phyloP scores from a whole-genome alignment of 345 rosid species.

The Gossypium sturtianum region DNA sequence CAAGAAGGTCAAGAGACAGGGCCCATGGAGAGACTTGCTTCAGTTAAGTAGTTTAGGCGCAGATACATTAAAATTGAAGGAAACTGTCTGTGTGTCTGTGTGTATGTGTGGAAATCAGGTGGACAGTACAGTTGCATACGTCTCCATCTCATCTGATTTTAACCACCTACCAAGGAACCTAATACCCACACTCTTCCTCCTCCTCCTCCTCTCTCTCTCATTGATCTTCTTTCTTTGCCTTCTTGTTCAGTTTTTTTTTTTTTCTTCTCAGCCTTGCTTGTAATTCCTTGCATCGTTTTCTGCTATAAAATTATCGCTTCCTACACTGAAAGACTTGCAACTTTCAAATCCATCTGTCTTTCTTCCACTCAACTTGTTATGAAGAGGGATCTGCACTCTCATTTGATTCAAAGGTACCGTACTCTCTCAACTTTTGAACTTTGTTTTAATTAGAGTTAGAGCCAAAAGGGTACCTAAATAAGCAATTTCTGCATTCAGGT shows the following conservation, averaged over 20 bases:
- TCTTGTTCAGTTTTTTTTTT: not conserved
- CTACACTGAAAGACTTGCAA: constrained; percentile 6
- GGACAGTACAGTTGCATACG: not conserved
- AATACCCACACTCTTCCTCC: constrained; percentile 31
- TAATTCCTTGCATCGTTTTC: constrained; percentile 8
- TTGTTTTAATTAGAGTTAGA: constrained; percentile 3
- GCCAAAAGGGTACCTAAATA: constrained; percentile 18
- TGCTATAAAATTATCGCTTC: constrained; percentile 3
- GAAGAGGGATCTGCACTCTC: constrained; percentile 22
- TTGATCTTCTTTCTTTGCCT: constrained; percentile 16
- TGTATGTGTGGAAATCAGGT: constrained; percentile 8
- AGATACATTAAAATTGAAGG: constrained; percentile 23
- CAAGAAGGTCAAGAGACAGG: constrained; percentile 6
- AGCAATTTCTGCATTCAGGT: constrained; percentile 1
- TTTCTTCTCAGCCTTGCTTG: not conserved
- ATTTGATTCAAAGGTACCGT: constrained; percentile 10
- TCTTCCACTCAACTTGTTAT: not conserved
- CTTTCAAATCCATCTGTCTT: not conserved
- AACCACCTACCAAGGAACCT: not conserved
- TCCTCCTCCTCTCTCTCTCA: constrained; percentile 16
- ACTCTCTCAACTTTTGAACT: constrained; percentile 1
- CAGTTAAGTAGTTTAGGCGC: not conserved
- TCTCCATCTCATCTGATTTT: constrained; percentile 1
- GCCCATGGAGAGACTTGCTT: constrained; percentile 25
- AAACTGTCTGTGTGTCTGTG: not conserved